These are phyloP conservation scores for Pyrus pyrifolia DNA, from an alignment of 306 rosid genomes.

Conservation along the genomic window DNA sequence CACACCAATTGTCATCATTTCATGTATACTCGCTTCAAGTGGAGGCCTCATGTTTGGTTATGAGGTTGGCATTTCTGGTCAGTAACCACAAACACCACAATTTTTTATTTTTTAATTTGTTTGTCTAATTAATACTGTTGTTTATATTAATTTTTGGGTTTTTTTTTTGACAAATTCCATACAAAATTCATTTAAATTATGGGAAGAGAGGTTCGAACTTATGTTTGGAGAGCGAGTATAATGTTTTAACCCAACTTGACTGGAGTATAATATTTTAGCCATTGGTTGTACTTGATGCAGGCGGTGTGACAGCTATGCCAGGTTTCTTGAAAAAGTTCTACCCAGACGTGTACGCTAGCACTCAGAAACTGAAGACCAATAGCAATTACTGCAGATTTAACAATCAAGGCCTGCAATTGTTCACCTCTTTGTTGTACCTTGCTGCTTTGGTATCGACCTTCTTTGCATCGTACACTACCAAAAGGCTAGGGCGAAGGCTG, in stretches of 20 bases:
- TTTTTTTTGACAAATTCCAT: no score
- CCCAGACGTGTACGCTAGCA: constrained; percentile 37
- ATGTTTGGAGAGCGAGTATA: no score
- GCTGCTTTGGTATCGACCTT: constrained; percentile 51
- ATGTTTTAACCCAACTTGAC: no score
- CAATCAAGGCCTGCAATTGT: constrained; percentile 43
- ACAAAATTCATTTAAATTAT: no score
- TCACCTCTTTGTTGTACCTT: constrained; percentile 58
- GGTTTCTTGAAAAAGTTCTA: constrained; percentile 52
- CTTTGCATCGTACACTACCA: constrained; percentile 52
- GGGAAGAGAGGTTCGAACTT: no score
- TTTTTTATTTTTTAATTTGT: not conserved
- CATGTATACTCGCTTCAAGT: constrained; percentile 12
- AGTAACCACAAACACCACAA: not conserved
- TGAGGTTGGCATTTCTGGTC: constrained; percentile 16
- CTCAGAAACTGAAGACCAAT: constrained; percentile 8
- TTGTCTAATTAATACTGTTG: not conserved
- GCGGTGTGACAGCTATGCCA: constrained; percentile 61
- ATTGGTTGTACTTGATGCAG: constrained; percentile 20
- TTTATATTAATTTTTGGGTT: not conserved
- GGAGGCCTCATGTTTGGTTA: constrained; percentile 25
- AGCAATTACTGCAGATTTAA: constrained; percentile 67
- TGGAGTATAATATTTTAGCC: no score
- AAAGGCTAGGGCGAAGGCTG: constrained; percentile 43
- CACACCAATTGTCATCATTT: constrained; percentile 15